These are phyloP conservation scores for Ascobolus immersus DNA, from an alignment of 495 filamentous ascomycete genomes.

Conservation along the genomic window DNA sequence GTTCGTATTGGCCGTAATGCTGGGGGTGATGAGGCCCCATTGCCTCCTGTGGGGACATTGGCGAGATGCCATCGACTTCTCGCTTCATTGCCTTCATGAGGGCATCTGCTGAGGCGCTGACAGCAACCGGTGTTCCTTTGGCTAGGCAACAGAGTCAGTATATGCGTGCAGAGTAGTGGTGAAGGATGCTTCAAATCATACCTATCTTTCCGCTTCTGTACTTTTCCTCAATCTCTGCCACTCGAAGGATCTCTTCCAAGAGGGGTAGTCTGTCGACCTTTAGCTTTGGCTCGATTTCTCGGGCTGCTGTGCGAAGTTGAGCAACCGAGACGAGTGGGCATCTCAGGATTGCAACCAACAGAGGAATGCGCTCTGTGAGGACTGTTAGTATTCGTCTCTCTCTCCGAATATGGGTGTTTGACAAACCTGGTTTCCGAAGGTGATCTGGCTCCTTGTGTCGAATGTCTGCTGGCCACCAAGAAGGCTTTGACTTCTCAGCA, in stretches of 20 bases:
- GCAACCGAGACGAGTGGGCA: conserved; percentile 15
- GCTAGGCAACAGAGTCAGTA: conserved; percentile 4
- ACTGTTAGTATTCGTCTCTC: neutral
- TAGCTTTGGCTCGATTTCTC: conserved; percentile 15
- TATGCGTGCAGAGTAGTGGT: neutral
- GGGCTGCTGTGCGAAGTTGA: conserved; percentile 16
- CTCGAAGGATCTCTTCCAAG: conserved; percentile 27
- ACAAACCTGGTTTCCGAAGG: conserved; percentile 40
- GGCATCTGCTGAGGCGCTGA: conserved; percentile 15
- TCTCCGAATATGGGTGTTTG: neutral
- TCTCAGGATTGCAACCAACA: conserved; percentile 15
- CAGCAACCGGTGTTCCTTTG: conserved; percentile 12
- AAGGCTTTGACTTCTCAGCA: conserved; percentile 37
- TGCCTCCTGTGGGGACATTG: conserved; percentile 6
- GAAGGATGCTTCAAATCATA: conserved; percentile 15
- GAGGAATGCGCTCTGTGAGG: conserved; percentile 15
- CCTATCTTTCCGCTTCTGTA: conserved; percentile 27
- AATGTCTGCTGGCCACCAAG: conserved; percentile 55
- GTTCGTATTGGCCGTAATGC: too few relatives aligned
- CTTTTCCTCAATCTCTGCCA: conserved; percentile 28
- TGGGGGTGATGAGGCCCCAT: conserved; percentile 7
- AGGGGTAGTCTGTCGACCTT: conserved; percentile 15
- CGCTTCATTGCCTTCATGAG: conserved; percentile 14
- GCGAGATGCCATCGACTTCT: conserved; percentile 10
- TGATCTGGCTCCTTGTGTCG: conserved; percentile 74